phyloP scores from a whole-genome alignment of 306 rosid genomes.

The Glycine soja region DNA sequence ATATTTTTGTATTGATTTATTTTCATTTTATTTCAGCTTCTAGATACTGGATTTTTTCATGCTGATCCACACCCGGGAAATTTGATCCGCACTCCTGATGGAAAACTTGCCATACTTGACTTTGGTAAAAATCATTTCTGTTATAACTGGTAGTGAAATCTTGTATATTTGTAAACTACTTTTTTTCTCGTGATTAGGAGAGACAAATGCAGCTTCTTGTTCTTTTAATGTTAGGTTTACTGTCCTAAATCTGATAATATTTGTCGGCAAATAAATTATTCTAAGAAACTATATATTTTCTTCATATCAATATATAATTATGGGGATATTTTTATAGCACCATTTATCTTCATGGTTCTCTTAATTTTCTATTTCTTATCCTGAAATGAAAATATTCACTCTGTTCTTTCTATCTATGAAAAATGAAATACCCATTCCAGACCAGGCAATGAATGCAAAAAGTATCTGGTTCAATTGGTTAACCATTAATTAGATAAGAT shows the following conservation, averaged over 20 bases:
- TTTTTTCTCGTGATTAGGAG: constrained; percentile 18
- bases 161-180: constrained; percentile 20
- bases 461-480: background rate
- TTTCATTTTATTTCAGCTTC: constrained; percentile 64
- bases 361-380: background rate
- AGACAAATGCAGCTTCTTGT: background rate
- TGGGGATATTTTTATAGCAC: background rate
- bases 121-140: constrained; percentile 69
- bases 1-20: constrained; percentile 39
- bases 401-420: background rate
- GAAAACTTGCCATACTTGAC: constrained; percentile 97
- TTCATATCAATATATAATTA: background rate
- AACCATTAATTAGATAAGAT: background rate
- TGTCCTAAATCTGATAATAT: constrained; percentile 31
- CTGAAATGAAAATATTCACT: background rate
- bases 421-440: background rate
- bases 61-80: constrained; percentile 99
- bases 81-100: constrained; percentile 98
- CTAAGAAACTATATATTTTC: constrained; percentile 22
- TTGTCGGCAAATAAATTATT: constrained; percentile 4
- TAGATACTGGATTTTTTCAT: constrained; percentile 96
- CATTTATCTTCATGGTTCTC: constrained; percentile 11
- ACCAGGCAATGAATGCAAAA: background rate
- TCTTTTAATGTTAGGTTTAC: constrained; percentile 12
- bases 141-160: constrained; percentile 42